phyloP scores from a whole-genome alignment of 2,329 filamentous ascomycete species.

The Pyrenophora tritici-repentis region DNA sequence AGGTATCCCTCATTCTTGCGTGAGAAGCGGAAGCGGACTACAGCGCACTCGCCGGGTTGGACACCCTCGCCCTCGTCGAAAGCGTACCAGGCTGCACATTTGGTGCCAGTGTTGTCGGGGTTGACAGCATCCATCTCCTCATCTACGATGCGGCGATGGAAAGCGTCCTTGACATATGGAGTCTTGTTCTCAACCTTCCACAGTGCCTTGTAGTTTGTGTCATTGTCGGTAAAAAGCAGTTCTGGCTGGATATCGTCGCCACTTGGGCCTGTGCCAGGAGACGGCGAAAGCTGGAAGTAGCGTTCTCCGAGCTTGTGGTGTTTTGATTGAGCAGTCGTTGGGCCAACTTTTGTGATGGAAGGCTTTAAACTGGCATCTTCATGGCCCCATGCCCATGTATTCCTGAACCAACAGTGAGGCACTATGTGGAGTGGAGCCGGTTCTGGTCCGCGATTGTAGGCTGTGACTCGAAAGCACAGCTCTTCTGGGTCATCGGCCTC shows the following conservation, averaged over 20 bases:
- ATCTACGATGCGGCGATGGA: slow-evolving; percentile 85
- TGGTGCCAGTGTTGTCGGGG: slow-evolving; percentile 79
- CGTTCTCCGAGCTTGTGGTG: slow-evolving; percentile 82
- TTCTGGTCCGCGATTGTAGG: slow-evolving; percentile 92
- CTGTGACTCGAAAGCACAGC: slow-evolving; percentile 89
- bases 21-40: slow-evolving; percentile 89
- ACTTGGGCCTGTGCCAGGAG: slow-evolving; percentile 78
- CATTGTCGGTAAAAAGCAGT: slow-evolving; percentile 92
- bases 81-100: slow-evolving; percentile 86
- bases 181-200: slow-evolving; percentile 77
- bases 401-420: slow-evolving; percentile 95
- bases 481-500: slow-evolving; percentile 91
- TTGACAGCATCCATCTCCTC: slow-evolving; percentile 81
- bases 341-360: slow-evolving; percentile 68
- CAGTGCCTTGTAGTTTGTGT: slow-evolving; percentile 80
- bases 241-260: slow-evolving; percentile 84
- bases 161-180: slow-evolving; percentile 91
- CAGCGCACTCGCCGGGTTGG: slow-evolving; percentile 86
- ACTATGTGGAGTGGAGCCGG: slow-evolving; percentile 90
- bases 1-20: slow-evolving; percentile 76
- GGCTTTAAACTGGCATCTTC: slow-evolving; percentile 79
- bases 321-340: slow-evolving; percentile 73
- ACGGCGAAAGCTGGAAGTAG: slow-evolving; percentile 84
- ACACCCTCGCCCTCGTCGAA: slow-evolving; percentile 92
- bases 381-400: slow-evolving; percentile 94